phyloP scores from a whole-genome alignment of 768 basidiomycete species.

The Dacryopinax spathularia region DNA sequence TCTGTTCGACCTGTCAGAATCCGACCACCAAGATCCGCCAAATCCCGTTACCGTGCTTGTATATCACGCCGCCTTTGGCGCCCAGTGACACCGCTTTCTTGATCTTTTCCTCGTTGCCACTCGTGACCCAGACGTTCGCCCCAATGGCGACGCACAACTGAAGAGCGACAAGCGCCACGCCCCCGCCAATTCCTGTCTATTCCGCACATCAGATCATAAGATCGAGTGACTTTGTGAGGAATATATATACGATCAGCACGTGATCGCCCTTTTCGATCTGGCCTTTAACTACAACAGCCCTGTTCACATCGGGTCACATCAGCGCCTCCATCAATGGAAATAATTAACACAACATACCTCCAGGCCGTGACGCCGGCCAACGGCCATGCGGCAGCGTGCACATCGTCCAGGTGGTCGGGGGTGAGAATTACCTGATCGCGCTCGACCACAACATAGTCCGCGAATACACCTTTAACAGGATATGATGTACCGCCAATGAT shows the following conservation, averaged over 20 bases:
- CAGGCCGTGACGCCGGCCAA: constrained; percentile 68
- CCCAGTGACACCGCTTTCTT: constrained; percentile 49
- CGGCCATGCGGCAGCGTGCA: constrained; percentile 64
- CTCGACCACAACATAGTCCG: constrained; percentile 61
- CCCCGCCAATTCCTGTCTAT: constrained; percentile 62
- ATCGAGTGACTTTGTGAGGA: not conserved
- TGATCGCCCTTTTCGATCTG: constrained; percentile 48
- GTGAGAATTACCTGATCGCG: constrained; percentile 51
- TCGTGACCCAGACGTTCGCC: constrained; percentile 72
- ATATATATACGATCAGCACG: constrained; percentile 39
- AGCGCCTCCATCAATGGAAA: not conserved
- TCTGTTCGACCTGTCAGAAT: constrained; percentile 22
- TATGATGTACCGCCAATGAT: constrained; percentile 46
- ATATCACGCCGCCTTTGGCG: constrained; percentile 62
- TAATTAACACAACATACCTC: constrained; percentile 37
- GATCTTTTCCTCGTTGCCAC: constrained; percentile 55
- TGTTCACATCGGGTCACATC: constrained; percentile 17
- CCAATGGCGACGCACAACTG: constrained; percentile 64
- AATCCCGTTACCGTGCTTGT: constrained; percentile 44
- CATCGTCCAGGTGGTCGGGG: constrained; percentile 52
- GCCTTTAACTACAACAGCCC: constrained; percentile 54
- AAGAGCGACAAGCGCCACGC: constrained; percentile 62
- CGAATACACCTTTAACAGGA: constrained; percentile 53
- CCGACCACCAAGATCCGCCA: not conserved
- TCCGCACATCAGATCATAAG: not conserved